A percentile compares a stretch with the other conserved stretches of the same genome.
Evolutionary conservation across 805 yeast genomes (phyloP).

Genomic region (Metschnikowia lachancei): DNA sequence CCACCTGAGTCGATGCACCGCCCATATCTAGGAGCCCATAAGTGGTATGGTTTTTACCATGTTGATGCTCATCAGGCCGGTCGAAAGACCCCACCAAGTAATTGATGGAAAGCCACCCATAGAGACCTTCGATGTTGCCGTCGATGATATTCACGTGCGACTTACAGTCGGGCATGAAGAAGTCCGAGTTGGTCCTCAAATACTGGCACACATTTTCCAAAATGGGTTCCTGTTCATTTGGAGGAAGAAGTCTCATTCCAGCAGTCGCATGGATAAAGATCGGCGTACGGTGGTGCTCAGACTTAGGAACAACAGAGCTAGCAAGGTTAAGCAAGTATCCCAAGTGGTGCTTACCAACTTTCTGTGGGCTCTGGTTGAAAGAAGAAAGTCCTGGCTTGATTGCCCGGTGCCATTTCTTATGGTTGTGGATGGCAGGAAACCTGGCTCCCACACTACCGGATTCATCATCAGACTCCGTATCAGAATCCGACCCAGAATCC

Average conservation of each 20-base stretch:
- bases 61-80: slow-evolving; percentile 35
- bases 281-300: slow-evolving; percentile 63
- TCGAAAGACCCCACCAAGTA: slow-evolving; percentile 49
- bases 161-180: slow-evolving; percentile 59
- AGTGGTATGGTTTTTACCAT: slow-evolving; percentile 46
- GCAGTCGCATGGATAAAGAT: slow-evolving; percentile 69
- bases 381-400: slow-evolving; percentile 55
- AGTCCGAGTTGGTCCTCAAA: slow-evolving; percentile 44
- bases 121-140: slow-evolving; percentile 65
- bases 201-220: slow-evolving; percentile 50
- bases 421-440: slow-evolving; percentile 32
- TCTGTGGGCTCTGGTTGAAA: slow-evolving; percentile 46
- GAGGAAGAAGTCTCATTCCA: slow-evolving; percentile 59
- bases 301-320: slow-evolving; percentile 52
- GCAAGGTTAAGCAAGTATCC: slow-evolving; percentile 48
- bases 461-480: slow-evolving; percentile 10
- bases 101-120: slow-evolving; percentile 66
- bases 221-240: slow-evolving; percentile 47
- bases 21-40: slow-evolving; percentile 64
- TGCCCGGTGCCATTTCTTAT: slow-evolving; percentile 48
- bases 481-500: slow-evolving; percentile 13
- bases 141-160: slow-evolving; percentile 58
- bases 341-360: slow-evolving; percentile 52
- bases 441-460: slow-evolving; percentile 3
- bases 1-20: slow-evolving; percentile 64